A percentile compares a stretch with the other conserved stretches of the same genome.
Evolutionary conservation across 2,329 filamentous ascomycete genomes (phyloP).

Genomic region (Aaosphaeria arxii): DNA sequence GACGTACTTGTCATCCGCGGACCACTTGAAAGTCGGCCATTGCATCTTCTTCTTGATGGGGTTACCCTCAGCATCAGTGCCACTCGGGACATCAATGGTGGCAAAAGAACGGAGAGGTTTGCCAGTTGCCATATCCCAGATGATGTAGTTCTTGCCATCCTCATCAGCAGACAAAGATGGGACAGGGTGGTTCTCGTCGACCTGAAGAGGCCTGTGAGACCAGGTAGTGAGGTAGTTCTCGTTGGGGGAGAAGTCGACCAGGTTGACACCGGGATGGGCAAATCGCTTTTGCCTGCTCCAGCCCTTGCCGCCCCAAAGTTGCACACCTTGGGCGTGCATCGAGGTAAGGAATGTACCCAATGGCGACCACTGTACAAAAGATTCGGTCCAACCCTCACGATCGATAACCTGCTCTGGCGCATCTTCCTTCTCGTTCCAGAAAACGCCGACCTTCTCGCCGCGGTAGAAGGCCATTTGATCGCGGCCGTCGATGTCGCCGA

Average conservation of each 20-base stretch:
- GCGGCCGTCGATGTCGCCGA: conserved; percentile 82
- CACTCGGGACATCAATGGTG: conserved; percentile 75
- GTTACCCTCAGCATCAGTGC: conserved; percentile 60
- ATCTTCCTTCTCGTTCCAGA: conserved; percentile 98
- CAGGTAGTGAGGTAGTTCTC: conserved; percentile 96
- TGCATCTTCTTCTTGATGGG: conserved; percentile 86
- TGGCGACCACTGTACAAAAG: conserved; percentile 97
- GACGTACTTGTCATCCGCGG: conserved; percentile 93
- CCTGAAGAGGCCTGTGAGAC: conserved; percentile 90
- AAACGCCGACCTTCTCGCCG: conserved; percentile 87
- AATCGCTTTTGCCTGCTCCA: conserved; percentile 93
- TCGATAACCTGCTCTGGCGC: conserved; percentile 85
- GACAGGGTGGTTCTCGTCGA: conserved; percentile 84
- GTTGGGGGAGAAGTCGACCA: conserved; percentile 89
- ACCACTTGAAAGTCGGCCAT: conserved; percentile 99
- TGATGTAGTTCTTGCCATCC: conserved; percentile 98
- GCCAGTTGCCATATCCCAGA: conserved; percentile 91
- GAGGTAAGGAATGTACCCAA: conserved; percentile 91
- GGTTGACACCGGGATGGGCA: conserved; percentile 90
- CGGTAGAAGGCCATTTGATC: conserved; percentile 97
- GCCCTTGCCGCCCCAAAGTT: conserved; percentile 88
- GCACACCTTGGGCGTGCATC: conserved; percentile 92
- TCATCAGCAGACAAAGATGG: conserved; percentile 75
- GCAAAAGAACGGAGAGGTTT: conserved; percentile 91
- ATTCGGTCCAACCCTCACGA: conserved; percentile 94